Evolutionary conservation across 768 basidiomycete species (phyloP), one percentile per base, ranked within the genome.

Genomic region (Omphalotus guepiniiformis): DNA sequence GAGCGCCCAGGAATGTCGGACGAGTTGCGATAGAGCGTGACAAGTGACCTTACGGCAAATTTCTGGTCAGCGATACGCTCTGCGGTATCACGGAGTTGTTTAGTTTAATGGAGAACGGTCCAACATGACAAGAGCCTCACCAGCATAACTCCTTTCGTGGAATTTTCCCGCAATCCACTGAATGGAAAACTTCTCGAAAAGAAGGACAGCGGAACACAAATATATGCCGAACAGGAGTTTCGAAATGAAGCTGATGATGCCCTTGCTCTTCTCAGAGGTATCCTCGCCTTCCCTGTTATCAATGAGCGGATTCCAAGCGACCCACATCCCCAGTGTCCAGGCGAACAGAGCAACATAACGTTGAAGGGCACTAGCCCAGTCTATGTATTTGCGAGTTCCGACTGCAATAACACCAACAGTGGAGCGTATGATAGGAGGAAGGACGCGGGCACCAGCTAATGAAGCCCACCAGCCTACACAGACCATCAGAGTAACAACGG

Each of bases 1-100:
- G 71, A 63, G 25, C 84, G 77, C 25, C 85, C 86, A 18, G 77
- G 78, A 22, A 84, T 77, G 58, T 93, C 84, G 42, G 73, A 74
- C 2, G 90, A 93, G 63, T 92, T 73, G 48, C 76, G 78, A 67
- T 96, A 94, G 1, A 96, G 71, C 2, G 78, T 77, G 40, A 86
- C 80, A 27, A 96, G 72, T 0, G 79, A 69, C 52, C 71, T 75
- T 47, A 91, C 74, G 7, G 88, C 85, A 57, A 83, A 82, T 58
- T 92, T 92, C 61, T 93, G 91, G 52, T 85, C 83, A 28, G 76
- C 70, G 53, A 93, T 88, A 35, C 92, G 82, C 54, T 93, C 91
- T 79, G 67, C 40, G 45, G 13, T 36, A 27, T 34, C 49, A 49
- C 34, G n/a, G n/a, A n/a, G n/a, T n/a, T n/a, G n/a, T n/a, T n/a